These are phyloP conservation scores for Parastagonospora nodorum DNA, from an alignment of 2,329 filamentous ascomycete genomes.

Conservation along the genomic window DNA sequence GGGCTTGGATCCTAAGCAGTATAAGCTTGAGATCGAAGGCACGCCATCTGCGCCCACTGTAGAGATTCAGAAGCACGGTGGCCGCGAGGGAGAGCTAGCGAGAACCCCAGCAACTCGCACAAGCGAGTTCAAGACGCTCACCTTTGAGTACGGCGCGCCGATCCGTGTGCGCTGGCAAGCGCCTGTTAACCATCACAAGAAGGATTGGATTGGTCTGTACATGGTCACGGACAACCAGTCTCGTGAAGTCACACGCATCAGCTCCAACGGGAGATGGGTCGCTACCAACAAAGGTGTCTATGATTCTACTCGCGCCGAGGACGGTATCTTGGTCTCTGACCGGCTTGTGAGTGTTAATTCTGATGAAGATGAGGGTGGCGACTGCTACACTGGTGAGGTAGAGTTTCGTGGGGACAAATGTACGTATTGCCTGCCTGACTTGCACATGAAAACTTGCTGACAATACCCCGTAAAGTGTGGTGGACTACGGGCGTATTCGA, in stretches of 20 bases:
- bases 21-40: slow-evolving; percentile 76
- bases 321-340: slow-evolving; percentile 75
- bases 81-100: slow-evolving; percentile 74
- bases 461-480: slow-evolving; percentile 63
- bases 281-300: slow-evolving; percentile 78
- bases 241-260: slow-evolving; percentile 79
- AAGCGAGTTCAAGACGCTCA: slow-evolving; percentile 71
- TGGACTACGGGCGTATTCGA: slow-evolving; percentile 98
- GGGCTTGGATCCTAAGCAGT: slow-evolving; percentile 78
- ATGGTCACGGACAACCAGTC: slow-evolving; percentile 93
- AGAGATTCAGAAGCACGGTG: slow-evolving; percentile 65
- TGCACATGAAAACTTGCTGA: no score
- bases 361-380: slow-evolving; percentile 58
- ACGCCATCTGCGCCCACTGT: slow-evolving; percentile 57
- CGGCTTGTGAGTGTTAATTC: slow-evolving; percentile 56
- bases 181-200: slow-evolving; percentile 82
- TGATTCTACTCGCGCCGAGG: slow-evolving; percentile 74
- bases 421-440: no score
- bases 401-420: slow-evolving; percentile 85
- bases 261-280: slow-evolving; percentile 87
- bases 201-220: slow-evolving; percentile 96
- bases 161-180: slow-evolving; percentile 91
- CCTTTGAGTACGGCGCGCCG: slow-evolving; percentile 87
- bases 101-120: slow-evolving; percentile 67
- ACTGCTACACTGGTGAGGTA: slow-evolving; percentile 78